Evolutionary conservation across 441 rosid species (phyloP).

Genomic region (Francoa sonchifolia): DNA sequence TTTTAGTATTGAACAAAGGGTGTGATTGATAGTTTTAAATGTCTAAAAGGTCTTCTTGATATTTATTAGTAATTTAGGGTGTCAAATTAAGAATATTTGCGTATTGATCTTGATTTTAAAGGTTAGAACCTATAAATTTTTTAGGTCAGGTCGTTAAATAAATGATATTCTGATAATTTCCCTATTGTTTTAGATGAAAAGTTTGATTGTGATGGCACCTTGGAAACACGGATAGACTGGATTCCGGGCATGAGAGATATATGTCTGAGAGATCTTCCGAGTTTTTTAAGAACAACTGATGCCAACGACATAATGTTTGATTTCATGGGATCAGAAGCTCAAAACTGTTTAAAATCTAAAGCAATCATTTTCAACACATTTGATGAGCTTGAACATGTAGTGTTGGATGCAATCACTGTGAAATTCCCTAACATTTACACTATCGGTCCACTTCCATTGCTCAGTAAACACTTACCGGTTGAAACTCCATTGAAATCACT

Average conservation of each 20-base stretch:
- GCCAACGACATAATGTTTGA: conserved; percentile 16
- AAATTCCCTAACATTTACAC: conserved; percentile 17
- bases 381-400: conserved; percentile 18
- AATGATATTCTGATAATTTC: background rate
- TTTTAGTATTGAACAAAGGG: too few relatives aligned
- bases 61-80: too few relatives aligned
- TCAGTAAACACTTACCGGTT: background rate
- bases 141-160: background rate
- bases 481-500: conserved; percentile 2
- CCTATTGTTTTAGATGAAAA: conserved; percentile 18
- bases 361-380: conserved; percentile 27
- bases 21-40: too few relatives aligned
- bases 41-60: too few relatives aligned
- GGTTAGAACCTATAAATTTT: background rate
- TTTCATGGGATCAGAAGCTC: conserved; percentile 5
- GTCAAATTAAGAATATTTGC: too few relatives aligned
- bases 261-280: conserved; percentile 23
- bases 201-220: conserved; percentile 12
- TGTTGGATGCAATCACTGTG: conserved; percentile 9
- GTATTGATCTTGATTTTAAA: background rate
- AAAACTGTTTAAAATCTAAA: conserved; percentile 10
- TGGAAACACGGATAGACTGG: conserved; percentile 22
- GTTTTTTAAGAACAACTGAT: conserved; percentile 19
- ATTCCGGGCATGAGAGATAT: conserved; percentile 25
- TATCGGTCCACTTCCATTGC: conserved; percentile 24